Evolutionary conservation across 805 yeast species (phyloP).

Genomic region (Wickerhamomyces queroliae): DNA sequence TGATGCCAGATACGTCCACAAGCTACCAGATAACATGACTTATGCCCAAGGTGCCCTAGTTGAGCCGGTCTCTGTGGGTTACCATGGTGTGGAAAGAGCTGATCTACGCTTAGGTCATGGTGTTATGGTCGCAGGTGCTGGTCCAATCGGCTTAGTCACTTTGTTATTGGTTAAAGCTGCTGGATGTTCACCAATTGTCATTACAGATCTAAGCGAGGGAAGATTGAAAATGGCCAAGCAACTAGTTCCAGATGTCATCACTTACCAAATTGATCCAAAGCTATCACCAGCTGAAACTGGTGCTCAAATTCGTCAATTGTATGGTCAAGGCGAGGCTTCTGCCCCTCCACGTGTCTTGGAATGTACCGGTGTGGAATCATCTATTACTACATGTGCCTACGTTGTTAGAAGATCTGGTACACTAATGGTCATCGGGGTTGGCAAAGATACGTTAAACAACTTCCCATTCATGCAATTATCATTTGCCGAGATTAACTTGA

Average conservation of each 20-base stretch:
- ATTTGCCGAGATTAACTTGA: slow-evolving; percentile 41
- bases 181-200: slow-evolving; percentile 47
- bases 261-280: slow-evolving; percentile 31
- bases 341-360: slow-evolving; percentile 38
- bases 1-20: slow-evolving; percentile 24
- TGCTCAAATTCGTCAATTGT: slow-evolving; percentile 24
- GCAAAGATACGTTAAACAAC: slow-evolving; percentile 33
- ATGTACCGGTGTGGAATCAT: slow-evolving; percentile 44
- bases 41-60: slow-evolving; percentile 50
- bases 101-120: slow-evolving; percentile 44
- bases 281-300: slow-evolving; percentile 29
- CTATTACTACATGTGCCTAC: slow-evolving; percentile 37
- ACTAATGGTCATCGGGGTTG: slow-evolving; percentile 43
- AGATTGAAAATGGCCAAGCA: slow-evolving; percentile 42
- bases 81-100: slow-evolving; percentile 45
- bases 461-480: slow-evolving; percentile 48
- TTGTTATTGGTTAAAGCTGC: slow-evolving; percentile 43
- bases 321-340: slow-evolving; percentile 25
- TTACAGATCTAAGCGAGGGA: slow-evolving; percentile 40
- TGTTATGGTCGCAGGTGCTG: slow-evolving; percentile 46
- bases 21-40: slow-evolving; percentile 34
- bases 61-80: slow-evolving; percentile 50
- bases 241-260: slow-evolving; percentile 38
- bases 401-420: slow-evolving; percentile 39
- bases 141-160: slow-evolving; percentile 47